phyloP scores from a whole-genome alignment of 257 asterid genomes.

The Striga asiatica region DNA sequence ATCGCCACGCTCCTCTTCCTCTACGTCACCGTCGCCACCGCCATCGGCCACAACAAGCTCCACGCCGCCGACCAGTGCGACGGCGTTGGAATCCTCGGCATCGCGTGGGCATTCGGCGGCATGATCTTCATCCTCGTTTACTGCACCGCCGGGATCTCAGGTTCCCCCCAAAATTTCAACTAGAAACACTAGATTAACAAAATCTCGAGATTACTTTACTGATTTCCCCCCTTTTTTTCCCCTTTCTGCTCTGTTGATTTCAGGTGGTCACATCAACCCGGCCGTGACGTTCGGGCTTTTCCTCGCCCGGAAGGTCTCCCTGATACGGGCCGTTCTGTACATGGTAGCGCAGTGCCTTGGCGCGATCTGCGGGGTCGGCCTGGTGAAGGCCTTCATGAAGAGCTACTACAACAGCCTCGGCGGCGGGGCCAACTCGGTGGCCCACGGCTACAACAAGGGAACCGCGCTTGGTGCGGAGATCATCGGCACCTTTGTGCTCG shows the following conservation, averaged over 20 bases:
- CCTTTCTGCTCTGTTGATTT: background rate
- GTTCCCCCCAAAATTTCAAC: no score
- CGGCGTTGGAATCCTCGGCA: slow-evolving; percentile 73
- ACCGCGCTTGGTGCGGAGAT: slow-evolving; percentile 92
- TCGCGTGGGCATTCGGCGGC: slow-evolving; percentile 88
- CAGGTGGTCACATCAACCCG: background rate
- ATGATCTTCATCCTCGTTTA: slow-evolving; percentile 76
- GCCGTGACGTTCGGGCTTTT: slow-evolving; percentile 87
- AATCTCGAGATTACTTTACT: background rate
- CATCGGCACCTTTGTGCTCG: slow-evolving; percentile 84
- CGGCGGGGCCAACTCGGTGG: slow-evolving; percentile 68
- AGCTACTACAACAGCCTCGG: slow-evolving; percentile 41
- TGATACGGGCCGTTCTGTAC: slow-evolving; percentile 63
- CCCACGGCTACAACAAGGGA: slow-evolving; percentile 63
- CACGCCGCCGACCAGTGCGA: slow-evolving; percentile 42
- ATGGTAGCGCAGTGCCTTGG: slow-evolving; percentile 78
- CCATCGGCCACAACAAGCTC: slow-evolving; percentile 54
- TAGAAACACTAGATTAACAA: no score
- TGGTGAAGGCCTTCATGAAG: slow-evolving; percentile 84
- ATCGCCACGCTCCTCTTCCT: slow-evolving; percentile 75
- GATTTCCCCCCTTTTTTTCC: background rate
- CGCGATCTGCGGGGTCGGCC: slow-evolving; percentile 82
- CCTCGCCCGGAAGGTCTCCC: slow-evolving; percentile 80
- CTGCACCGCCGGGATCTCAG: slow-evolving; percentile 92
- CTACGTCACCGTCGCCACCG: slow-evolving; percentile 68